These are phyloP conservation scores for Auxenochlorella pyrenoidosa DNA, from an alignment of 139 green algal genomes.

Conservation along the genomic window DNA sequence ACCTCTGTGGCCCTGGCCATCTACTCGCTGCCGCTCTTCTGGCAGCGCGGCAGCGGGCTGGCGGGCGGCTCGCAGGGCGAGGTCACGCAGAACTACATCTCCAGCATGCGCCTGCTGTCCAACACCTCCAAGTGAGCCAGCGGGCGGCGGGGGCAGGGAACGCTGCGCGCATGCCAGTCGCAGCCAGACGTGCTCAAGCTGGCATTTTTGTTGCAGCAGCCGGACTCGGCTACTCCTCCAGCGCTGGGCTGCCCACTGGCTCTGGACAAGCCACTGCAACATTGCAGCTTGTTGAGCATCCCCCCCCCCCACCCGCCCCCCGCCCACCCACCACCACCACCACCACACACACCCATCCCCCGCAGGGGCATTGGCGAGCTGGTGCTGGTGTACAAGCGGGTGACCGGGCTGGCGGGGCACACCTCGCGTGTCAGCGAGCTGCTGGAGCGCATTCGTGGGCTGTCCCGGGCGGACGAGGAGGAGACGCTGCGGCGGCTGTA, in stretches of 20 bases:
- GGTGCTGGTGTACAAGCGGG: slow-evolving; percentile 96
- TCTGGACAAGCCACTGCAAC: too few relatives aligned
- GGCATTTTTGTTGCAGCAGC: too few relatives aligned
- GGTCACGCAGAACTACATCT: slow-evolving; percentile 78
- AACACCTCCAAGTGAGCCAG: slow-evolving; percentile 78
- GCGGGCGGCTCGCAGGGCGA: slow-evolving; percentile 9
- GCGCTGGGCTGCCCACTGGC: too few relatives aligned
- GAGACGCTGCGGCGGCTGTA: slow-evolving; percentile 5
- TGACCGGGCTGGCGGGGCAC: slow-evolving; percentile 89
- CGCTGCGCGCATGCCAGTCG: not conserved
- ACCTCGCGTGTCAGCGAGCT: slow-evolving; percentile 92
- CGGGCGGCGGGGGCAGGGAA: too few relatives aligned
- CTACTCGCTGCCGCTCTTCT: slow-evolving; percentile 87
- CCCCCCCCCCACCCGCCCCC: not conserved
- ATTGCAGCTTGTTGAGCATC: not conserved
- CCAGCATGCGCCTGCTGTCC: slow-evolving; percentile 85
- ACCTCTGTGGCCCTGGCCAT: slow-evolving; percentile 83
- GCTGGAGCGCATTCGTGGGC: slow-evolving; percentile 77
- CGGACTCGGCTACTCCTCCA: too few relatives aligned
- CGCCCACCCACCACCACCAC: too few relatives aligned
- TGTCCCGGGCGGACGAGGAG: slow-evolving; percentile 14
- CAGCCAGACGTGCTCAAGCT: too few relatives aligned
- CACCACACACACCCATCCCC: too few relatives aligned
- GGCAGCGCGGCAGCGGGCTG: slow-evolving; percentile 36
- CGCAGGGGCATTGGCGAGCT: slow-evolving; percentile 90